phyloP scores from a whole-genome alignment of 1,284 basidiomycete species.

The Apiotrichum porosum region DNA sequence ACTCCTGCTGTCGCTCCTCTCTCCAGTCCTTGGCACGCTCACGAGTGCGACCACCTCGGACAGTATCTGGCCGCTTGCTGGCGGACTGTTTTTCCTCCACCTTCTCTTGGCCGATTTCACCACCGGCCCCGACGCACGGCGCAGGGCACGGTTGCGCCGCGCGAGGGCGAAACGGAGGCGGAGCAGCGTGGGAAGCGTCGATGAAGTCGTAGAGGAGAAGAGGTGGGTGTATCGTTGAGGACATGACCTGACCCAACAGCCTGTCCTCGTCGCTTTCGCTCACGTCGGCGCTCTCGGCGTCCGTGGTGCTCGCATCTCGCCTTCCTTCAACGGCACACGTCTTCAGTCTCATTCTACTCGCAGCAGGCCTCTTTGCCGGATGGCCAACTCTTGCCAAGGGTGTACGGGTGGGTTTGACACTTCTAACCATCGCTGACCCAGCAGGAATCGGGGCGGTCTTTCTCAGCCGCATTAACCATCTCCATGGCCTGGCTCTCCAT shows the following conservation, averaged over 20 bases:
- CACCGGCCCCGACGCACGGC: slow-evolving; percentile 43
- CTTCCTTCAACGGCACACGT: slow-evolving; percentile 77
- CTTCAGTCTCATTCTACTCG: slow-evolving; percentile 82
- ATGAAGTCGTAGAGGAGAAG: slow-evolving; percentile 29
- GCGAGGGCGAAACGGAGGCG: slow-evolving; percentile 1
- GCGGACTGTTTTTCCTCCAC: slow-evolving; percentile 60
- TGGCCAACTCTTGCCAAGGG: slow-evolving; percentile 77
- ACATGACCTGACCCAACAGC: slow-evolving; percentile 48
- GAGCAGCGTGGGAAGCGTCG: slow-evolving; percentile 11
- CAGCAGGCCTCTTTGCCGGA: slow-evolving; percentile 77
- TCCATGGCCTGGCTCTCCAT: slow-evolving; percentile 32
- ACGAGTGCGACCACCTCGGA: slow-evolving; percentile 93
- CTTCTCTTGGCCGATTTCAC: slow-evolving; percentile 64
- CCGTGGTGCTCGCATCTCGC: slow-evolving; percentile 88
- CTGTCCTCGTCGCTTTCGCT: slow-evolving; percentile 85
- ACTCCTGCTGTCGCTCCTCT: slow-evolving; percentile 78
- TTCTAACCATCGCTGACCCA: not conserved
- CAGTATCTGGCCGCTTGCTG: slow-evolving; percentile 89
- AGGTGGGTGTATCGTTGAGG: slow-evolving; percentile 12
- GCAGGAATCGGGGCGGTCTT: slow-evolving; percentile 32
- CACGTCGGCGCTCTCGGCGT: slow-evolving; percentile 90
- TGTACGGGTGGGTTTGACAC: slow-evolving; percentile 58
- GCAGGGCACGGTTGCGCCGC: slow-evolving; percentile 15
- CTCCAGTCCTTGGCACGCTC: slow-evolving; percentile 84
- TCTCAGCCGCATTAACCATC: slow-evolving; percentile 31